phyloP scores from a whole-genome alignment of 2,329 filamentous ascomycete species.

The Claviceps purpurea region DNA sequence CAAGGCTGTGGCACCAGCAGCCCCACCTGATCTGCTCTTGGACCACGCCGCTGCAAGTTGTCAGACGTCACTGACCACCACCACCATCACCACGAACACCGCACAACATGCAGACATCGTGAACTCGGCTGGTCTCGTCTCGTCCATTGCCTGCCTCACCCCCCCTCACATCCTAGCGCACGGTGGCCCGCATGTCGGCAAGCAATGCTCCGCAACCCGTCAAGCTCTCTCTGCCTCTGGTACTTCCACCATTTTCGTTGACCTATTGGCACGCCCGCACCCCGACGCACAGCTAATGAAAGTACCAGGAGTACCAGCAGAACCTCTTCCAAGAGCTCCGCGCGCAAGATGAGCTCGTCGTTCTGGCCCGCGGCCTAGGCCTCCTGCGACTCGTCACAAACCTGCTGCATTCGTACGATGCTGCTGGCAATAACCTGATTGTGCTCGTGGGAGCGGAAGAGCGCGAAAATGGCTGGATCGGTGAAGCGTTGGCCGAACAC shows the following conservation, averaged over 20 bases:
- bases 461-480: slow-evolving; percentile 91
- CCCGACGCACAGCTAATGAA: neutral
- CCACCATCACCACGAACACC: neutral
- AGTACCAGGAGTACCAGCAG: slow-evolving; percentile 70
- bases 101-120: neutral
- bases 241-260: slow-evolving; percentile 6
- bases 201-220: slow-evolving; percentile 51
- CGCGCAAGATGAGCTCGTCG: slow-evolving; percentile 81
- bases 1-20: too few species aligned
- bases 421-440: slow-evolving; percentile 84
- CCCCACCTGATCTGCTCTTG: too few species aligned
- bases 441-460: slow-evolving; percentile 82
- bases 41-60: too few species aligned
- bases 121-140: neutral
- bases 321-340: slow-evolving; percentile 85
- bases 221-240: slow-evolving; percentile 61
- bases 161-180: neutral
- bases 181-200: slow-evolving; percentile 32
- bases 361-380: slow-evolving; percentile 83
- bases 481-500: slow-evolving; percentile 89
- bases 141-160: neutral
- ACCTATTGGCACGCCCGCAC: neutral
- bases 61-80: neutral
- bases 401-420: slow-evolving; percentile 91
- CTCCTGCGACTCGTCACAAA: slow-evolving; percentile 90